Conservation (phyloP, 1,284 basidiomycete genomes). For the Lignosus rhinocerotis region DNA sequence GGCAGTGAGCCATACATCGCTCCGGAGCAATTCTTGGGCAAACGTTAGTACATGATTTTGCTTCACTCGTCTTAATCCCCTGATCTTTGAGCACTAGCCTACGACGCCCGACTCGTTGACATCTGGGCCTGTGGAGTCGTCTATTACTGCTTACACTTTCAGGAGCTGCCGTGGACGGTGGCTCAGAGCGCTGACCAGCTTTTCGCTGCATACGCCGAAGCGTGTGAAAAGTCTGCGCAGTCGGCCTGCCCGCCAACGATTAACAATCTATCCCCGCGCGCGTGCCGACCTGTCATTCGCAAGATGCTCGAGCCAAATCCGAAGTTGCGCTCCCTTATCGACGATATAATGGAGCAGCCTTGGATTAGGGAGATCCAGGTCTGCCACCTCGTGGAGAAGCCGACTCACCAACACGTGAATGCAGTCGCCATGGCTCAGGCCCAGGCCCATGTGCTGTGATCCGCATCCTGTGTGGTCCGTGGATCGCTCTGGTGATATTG, state of each 20-base stretch:
- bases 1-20: slow-evolving; percentile 99
- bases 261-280: slow-evolving; percentile 86
- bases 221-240: slow-evolving; percentile 50
- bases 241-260: slow-evolving; percentile 72
- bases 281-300: slow-evolving; percentile 83
- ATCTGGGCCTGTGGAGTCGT: slow-evolving; percentile 98
- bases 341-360: slow-evolving; percentile 80
- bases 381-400: slow-evolving; percentile 60
- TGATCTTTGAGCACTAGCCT: slow-evolving; percentile 58
- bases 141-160: slow-evolving; percentile 98
- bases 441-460: slow-evolving; percentile 23
- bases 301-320: slow-evolving; percentile 98
- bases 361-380: slow-evolving; percentile 85
- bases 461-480: slow-evolving; percentile 2
- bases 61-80: slow-evolving; percentile 32
- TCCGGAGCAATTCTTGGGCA: slow-evolving; percentile 94
- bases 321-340: slow-evolving; percentile 75
- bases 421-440: slow-evolving; percentile 31
- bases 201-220: slow-evolving; percentile 81
- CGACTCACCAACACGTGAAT: slow-evolving; percentile 63
- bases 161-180: slow-evolving; percentile 95
- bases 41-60: slow-evolving; percentile 69
- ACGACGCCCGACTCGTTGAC: slow-evolving; percentile 96
- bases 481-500: not conserved
- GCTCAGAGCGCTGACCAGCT: slow-evolving; percentile 85